Base-by-base conservation (phyloP, 306 rosid genomes). In the Casuarina equisetifolia region DNA sequence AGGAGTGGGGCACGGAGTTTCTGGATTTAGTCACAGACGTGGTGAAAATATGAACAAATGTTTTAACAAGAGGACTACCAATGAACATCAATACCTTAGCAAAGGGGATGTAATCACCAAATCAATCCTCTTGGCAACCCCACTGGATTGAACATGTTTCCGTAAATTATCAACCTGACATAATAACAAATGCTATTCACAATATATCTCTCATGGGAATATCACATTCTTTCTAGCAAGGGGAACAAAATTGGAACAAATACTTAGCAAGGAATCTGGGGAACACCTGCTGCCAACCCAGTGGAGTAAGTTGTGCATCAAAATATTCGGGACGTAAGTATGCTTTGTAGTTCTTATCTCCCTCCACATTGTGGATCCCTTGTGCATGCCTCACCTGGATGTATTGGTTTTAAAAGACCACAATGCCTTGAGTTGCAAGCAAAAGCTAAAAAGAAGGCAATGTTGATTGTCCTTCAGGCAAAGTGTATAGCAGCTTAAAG, bases 351-450 rank as follows among this genome's bases (percentile, higher is more conserved):
- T 80, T 86, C 80, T 86, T 86, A 17, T 84, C 87, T 73, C 90
- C 90, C 3, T 86, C 90, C 20, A 86, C 82, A 62, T 86, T 86
- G 87, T 86, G 90, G 81, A 86, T 83, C 58, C 90, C 90, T 74
- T 86, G 90, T 32, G 82, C 90, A 69, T 86, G 90, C 85, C 90
- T 86, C 79, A 86, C 90, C 90, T 86, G 90, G 78, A 86, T 83
- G 59, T 61, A 71, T 48, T 15, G 73, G 81, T 70, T 80, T 86
- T 83, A 81, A 69, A 74, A 83, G 84, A 83, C 59, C 70, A 79
- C 57, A 63, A 79, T 32, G 78, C 68, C 72, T 76, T 68, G 76
- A 82, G 75, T 80, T 71, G 83, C 45, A 63, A 73, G 54, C 77
- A 72, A 79, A 82, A 71, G 19, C 59, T 76, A 70, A 77, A 80